Conservation (phyloP, 495 filamentous ascomycete species). For the Neurospora intermedia region DNA sequence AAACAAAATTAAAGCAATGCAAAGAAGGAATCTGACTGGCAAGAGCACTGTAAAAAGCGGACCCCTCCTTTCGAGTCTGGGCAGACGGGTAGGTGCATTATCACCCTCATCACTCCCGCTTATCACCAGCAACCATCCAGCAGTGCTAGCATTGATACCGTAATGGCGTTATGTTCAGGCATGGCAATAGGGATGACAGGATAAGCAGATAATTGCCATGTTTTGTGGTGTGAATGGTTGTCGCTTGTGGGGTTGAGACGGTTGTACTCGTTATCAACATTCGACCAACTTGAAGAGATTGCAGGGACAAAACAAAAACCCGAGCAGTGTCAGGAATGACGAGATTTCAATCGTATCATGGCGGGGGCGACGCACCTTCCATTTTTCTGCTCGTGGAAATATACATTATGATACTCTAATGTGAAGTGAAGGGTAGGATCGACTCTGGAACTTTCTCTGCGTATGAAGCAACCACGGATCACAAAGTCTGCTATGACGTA, state of each 20-base stretch:
- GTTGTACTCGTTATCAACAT: background rate
- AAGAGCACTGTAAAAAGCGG: background rate
- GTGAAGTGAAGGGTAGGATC: background rate
- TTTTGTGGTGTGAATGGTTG: background rate
- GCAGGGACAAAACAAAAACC: background rate
- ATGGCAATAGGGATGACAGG: background rate
- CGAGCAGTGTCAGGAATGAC: background rate
- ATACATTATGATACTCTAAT: background rate
- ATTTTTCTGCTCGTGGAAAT: background rate
- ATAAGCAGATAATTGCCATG: background rate
- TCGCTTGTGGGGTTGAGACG: background rate
- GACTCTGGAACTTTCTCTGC: background rate
- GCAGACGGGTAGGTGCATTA: background rate
- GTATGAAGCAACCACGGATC: background rate
- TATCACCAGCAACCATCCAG: background rate
- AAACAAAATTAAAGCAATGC: background rate
- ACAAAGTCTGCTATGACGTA: background rate
- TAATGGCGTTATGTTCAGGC: background rate
- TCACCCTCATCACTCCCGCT: background rate
- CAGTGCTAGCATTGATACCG: background rate
- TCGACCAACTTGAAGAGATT: background rate
- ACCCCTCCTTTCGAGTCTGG: background rate
- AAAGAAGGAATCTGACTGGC: background rate
- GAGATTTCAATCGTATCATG: background rate
- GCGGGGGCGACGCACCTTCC: background rate